A percentile compares a stretch with the other conserved stretches of the same genome.
Evolutionary conservation across 2,329 filamentous ascomycete species (phyloP).

Genomic region (Scedosporium boydii): DNA sequence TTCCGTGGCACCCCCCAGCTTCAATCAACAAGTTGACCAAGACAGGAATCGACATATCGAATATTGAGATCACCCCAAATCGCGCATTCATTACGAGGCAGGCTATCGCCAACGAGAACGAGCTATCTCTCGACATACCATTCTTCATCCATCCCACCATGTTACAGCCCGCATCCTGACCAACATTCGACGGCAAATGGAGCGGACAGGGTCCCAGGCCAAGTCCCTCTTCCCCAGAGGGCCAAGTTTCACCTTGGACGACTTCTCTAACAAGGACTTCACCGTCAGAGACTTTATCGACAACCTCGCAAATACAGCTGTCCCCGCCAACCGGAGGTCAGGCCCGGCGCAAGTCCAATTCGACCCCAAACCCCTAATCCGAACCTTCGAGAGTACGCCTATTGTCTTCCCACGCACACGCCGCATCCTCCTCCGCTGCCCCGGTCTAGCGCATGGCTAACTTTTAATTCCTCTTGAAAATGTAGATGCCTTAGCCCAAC

Average conservation of each 20-base stretch:
- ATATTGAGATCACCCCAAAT: background rate
- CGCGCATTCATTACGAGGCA: too few species aligned
- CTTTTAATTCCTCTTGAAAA: background rate
- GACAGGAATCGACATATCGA: background rate
- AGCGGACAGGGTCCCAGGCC: slow-evolving; percentile 36
- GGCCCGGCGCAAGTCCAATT: slow-evolving; percentile 57
- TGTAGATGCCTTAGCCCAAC: slow-evolving; percentile 54
- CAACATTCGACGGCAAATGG: slow-evolving; percentile 24
- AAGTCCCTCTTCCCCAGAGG: slow-evolving; percentile 67
- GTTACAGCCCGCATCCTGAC: slow-evolving; percentile 5
- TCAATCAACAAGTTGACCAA: too few species aligned
- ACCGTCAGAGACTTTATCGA: slow-evolving; percentile 98
- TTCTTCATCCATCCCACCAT: background rate
- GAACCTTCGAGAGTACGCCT: slow-evolving; percentile 71
- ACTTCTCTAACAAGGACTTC: slow-evolving; percentile 84
- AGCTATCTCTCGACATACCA: background rate
- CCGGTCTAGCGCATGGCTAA: slow-evolving; percentile 15
- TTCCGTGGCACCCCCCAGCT: background rate
- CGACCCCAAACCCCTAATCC: slow-evolving; percentile 93
- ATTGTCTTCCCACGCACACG: background rate
- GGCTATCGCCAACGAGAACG: background rate
- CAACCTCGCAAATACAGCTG: slow-evolving; percentile 74
- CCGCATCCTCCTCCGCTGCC: slow-evolving; percentile 10
- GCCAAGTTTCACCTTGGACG: slow-evolving; percentile 78
- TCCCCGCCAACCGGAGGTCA: slow-evolving; percentile 72